Conservation (phyloP, 495 filamentous ascomycete species). For the Letharia lupina region DNA sequence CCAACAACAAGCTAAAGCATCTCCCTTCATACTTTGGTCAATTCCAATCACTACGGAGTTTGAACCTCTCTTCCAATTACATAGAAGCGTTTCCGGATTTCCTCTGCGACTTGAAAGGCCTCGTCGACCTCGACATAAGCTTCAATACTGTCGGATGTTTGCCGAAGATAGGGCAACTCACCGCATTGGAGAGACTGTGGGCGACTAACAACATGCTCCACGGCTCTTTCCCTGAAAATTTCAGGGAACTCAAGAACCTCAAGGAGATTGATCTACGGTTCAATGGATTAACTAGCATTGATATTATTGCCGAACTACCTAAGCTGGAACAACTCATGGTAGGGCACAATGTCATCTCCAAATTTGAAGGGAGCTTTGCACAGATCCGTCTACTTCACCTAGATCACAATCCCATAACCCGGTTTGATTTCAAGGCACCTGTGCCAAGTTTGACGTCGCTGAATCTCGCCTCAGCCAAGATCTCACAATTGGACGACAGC, state of each 20-base stretch:
- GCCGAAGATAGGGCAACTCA: constrained; percentile 70
- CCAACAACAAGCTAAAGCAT: constrained; percentile 76
- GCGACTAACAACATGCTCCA: constrained; percentile 88
- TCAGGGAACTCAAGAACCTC: constrained; percentile 63
- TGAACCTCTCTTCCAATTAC: constrained; percentile 90
- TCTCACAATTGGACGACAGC: constrained; percentile 74
- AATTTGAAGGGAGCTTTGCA: constrained; percentile 76
- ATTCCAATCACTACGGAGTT: constrained; percentile 65
- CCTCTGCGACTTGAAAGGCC: constrained; percentile 67
- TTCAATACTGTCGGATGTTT: constrained; percentile 82
- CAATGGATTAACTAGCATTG: constrained; percentile 78
- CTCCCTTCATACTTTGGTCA: constrained; percentile 74
- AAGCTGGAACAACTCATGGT: constrained; percentile 76
- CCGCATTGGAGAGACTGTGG: constrained; percentile 75
- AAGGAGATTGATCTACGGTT: constrained; percentile 91
- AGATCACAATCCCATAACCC: constrained; percentile 88
- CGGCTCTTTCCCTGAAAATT: constrained; percentile 60
- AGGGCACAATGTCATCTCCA: constrained; percentile 84
- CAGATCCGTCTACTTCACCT: constrained; percentile 74
- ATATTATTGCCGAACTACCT: constrained; percentile 72
- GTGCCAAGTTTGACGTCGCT: constrained; percentile 75
- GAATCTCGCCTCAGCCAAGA: constrained; percentile 79
- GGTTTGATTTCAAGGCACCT: constrained; percentile 70
- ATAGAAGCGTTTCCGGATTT: constrained; percentile 77
- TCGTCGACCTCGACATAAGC: constrained; percentile 92